Evolutionary conservation across 257 asterid genomes (phyloP).

Genomic region (Catharanthus roseus): DNA sequence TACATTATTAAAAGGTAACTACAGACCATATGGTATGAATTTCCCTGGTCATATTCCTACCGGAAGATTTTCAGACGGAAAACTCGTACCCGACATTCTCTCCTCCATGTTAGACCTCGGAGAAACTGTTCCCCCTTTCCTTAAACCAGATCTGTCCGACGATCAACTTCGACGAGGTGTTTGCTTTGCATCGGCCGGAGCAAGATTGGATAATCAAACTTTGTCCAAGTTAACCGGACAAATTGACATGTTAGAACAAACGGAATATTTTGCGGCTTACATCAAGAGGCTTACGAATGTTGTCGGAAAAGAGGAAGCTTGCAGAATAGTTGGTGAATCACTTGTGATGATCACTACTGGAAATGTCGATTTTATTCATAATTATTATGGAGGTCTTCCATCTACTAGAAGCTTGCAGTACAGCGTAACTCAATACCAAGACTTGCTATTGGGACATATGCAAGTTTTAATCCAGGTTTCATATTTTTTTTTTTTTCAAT

Average conservation of each 20-base stretch:
- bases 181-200: constrained; percentile 73
- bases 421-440: constrained; percentile 39
- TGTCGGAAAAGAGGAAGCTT: constrained; percentile 37
- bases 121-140: constrained; percentile 53
- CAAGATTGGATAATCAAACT: constrained; percentile 68
- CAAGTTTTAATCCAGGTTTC: constrained; percentile 46
- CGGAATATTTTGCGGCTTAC: constrained; percentile 30
- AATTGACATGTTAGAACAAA: constrained; percentile 32
- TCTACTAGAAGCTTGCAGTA: constrained; percentile 51
- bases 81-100: constrained; percentile 59
- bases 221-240: too few species aligned
- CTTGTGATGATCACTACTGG: constrained; percentile 33
- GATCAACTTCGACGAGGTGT: constrained; percentile 53
- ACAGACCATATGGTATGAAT: too few species aligned
- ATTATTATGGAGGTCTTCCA: constrained; percentile 37
- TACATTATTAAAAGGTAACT: too few species aligned
- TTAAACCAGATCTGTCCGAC: constrained; percentile 49
- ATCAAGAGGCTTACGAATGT: constrained; percentile 31
- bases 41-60: constrained; percentile 11
- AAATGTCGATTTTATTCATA: too few species aligned
- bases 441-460: constrained; percentile 43
- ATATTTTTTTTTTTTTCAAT: too few species aligned
- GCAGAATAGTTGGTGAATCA: constrained; percentile 28
- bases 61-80: constrained; percentile 72
- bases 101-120: constrained; percentile 56